phyloP scores from a whole-genome alignment of 305 asterid species.

The Fraxinus albicans region DNA sequence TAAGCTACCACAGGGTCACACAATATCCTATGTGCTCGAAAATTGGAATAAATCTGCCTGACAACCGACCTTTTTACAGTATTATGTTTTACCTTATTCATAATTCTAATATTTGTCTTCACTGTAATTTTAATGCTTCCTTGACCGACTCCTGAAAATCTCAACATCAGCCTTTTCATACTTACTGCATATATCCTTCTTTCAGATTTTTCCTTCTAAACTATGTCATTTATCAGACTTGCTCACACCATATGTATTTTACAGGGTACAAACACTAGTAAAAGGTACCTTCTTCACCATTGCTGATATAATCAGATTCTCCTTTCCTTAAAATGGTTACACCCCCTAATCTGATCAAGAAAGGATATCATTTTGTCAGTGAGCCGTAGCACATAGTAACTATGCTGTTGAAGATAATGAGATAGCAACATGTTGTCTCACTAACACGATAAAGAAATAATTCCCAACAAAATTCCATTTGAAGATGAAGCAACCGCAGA shows the following conservation, averaged over 20 bases:
- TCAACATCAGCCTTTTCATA: not conserved
- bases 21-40: not conserved
- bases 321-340: constrained; percentile 85
- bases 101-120: not conserved
- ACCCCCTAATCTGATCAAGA: constrained; percentile 65
- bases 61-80: not conserved
- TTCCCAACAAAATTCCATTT: not conserved
- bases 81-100: not conserved
- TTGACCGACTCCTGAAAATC: not conserved
- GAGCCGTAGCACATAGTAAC: not conserved
- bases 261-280: constrained; percentile 3
- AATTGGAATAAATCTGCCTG: not conserved
- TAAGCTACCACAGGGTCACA: not conserved
- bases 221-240: not conserved
- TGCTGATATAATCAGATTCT: constrained; percentile 69
- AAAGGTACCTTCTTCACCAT: constrained; percentile 73
- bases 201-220: not conserved
- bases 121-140: not conserved
- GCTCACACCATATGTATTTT: not conserved
- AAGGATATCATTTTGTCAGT: not conserved
- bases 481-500: not conserved
- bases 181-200: not conserved
- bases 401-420: not conserved
- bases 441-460: not conserved
- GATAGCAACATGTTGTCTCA: not conserved